Conservation (phyloP, 768 basidiomycete genomes). For the Rhodosporidiobolus odoratus region DNA sequence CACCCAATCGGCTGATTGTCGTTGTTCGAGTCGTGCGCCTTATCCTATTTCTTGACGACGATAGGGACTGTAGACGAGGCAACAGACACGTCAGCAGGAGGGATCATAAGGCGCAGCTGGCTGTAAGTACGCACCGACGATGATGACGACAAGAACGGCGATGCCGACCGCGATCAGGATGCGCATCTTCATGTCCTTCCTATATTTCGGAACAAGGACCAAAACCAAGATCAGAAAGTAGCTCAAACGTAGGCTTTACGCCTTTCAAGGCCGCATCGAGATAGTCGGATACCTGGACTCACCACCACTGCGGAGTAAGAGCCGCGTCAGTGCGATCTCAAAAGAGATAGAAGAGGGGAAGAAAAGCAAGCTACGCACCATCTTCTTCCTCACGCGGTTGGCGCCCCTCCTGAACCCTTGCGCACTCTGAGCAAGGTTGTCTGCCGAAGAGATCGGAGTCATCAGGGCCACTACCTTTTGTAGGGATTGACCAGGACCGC, state of each 20-base stretch:
- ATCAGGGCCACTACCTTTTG: too few species aligned
- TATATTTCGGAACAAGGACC: slow-evolving; percentile 14
- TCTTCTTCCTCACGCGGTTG: slow-evolving; percentile 92
- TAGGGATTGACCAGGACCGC: neutral
- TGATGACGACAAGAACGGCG: slow-evolving; percentile 84
- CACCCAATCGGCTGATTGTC: slow-evolving; percentile 24
- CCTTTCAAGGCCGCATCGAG: neutral
- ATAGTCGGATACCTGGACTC: neutral
- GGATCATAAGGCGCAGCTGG: neutral
- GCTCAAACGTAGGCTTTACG: too few species aligned
- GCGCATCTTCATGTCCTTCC: slow-evolving; percentile 68
- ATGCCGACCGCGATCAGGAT: slow-evolving; percentile 90
- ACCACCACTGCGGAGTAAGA: slow-evolving; percentile 29
- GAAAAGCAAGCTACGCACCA: slow-evolving; percentile 43
- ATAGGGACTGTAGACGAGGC: slow-evolving; percentile 35
- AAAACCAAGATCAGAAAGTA: slow-evolving; percentile 9
- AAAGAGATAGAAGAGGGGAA: slow-evolving; percentile 9
- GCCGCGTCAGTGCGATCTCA: neutral
- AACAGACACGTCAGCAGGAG: too few species aligned
- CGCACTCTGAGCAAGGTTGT: slow-evolving; percentile 95
- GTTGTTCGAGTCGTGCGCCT: slow-evolving; percentile 37
- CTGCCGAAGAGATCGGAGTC: slow-evolving; percentile 52
- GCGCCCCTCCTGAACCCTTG: slow-evolving; percentile 97
- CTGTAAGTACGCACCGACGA: slow-evolving; percentile 55
- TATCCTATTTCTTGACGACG: slow-evolving; percentile 39